Evolutionary conservation across 164 flowering plant species (phyloP), one percentile per base, ranked within the genome.

Genomic region (Cinnamomum chago): DNA sequence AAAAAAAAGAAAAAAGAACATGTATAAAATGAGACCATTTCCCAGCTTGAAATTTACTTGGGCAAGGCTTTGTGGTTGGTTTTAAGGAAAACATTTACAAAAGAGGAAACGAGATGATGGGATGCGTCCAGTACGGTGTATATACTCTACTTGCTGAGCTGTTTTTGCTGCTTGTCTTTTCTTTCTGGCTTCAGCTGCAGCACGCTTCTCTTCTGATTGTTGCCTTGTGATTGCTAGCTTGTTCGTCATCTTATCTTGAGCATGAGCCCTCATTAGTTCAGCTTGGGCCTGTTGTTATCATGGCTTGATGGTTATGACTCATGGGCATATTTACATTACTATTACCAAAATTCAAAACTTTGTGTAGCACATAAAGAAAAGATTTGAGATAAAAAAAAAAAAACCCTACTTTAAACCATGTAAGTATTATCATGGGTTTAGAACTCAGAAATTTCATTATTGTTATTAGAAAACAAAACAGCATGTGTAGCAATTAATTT

Each of bases 241-340:
- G 79, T 87, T 90, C 82, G 83, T 86, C 90, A 88, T 88, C 81
- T 89, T 90, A 52, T 91, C 93, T 78, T 87, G 87, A 64, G 96
- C 90, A 65, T 83, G 86, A 11, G 91, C 90, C 84, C 84, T 85
- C 89, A 85, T 80, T 81, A 86, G 87, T 65, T 90, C 95, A 65
- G 86, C 88, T 82, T 84, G 79, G 17, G 92, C 91, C 94, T 93
- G 88, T 27, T 71, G 55, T 71, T 18, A 51, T 14, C 25, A 66
- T 25, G 5, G 11, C 18, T 5, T 9, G 18, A 50, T 3, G 58
- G 67, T 72, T 62, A 72, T 14, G 11, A 33, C 62, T 18, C 15
- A 20, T 47, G 17, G 55, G 12, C 18, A 40, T 14, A 69, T 69
- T 69, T 50, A 67, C 22, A 64, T 67, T 27, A 28, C 22, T 14